phyloP scores from a whole-genome alignment of 768 basidiomycete species.

The Mycena alexandri region DNA sequence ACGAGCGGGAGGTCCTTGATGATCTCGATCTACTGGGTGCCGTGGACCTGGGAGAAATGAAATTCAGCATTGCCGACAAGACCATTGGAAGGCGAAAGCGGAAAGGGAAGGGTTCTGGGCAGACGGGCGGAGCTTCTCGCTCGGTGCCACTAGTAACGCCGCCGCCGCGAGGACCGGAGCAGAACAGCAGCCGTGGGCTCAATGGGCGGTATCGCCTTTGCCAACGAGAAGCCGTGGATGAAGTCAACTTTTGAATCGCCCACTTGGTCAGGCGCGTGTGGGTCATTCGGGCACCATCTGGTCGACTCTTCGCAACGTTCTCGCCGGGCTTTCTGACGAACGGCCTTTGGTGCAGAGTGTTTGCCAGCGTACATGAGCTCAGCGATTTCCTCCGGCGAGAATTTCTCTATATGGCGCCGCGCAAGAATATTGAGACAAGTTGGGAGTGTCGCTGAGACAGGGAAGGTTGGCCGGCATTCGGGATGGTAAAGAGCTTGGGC shows the following conservation, averaged over 20 bases:
- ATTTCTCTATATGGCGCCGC: background rate
- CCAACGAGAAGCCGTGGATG: slow-evolving; percentile 17
- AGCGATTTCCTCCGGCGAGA: background rate
- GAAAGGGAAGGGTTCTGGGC: too few species aligned
- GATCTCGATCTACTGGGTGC: too few species aligned
- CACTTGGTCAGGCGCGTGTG: slow-evolving; percentile 13
- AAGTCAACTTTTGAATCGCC: slow-evolving; percentile 17
- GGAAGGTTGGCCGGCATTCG: background rate
- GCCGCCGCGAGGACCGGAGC: slow-evolving; percentile 13
- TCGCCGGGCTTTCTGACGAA: background rate
- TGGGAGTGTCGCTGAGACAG: slow-evolving; percentile 2
- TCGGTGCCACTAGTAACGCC: too few species aligned
- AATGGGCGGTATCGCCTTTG: slow-evolving; percentile 1
- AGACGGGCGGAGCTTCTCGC: too few species aligned
- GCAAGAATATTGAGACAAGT: background rate
- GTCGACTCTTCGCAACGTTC: background rate
- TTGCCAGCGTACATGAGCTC: slow-evolving; percentile 17
- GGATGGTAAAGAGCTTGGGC: background rate
- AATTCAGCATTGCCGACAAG: too few species aligned
- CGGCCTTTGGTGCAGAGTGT: background rate
- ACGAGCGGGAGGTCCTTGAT: background rate
- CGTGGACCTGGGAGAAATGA: too few species aligned
- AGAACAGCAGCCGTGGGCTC: slow-evolving; percentile 4
- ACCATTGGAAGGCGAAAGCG: too few species aligned
- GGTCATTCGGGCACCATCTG: background rate